phyloP scores from a whole-genome alignment of 139 green algal species.

The Chlorella sp. region DNA sequence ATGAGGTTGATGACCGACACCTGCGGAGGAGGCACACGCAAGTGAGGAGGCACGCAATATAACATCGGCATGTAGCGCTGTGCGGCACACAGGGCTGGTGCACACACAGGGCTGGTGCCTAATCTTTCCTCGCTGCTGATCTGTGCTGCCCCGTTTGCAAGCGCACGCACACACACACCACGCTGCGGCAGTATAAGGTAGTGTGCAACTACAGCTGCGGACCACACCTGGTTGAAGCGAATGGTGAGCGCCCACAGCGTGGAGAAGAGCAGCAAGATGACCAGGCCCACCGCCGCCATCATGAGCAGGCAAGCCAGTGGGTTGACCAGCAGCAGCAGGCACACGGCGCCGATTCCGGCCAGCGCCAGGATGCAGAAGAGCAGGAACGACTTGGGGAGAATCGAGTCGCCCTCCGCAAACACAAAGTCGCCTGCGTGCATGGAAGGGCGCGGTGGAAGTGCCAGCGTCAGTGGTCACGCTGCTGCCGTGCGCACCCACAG shows the following conservation, averaged over 20 bases:
- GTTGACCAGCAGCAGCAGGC: conserved; percentile 15
- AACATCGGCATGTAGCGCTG: too few relatives aligned
- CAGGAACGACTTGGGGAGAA: conserved; percentile 2
- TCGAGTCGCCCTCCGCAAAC: conserved; percentile 6
- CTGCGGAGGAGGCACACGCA: too few relatives aligned
- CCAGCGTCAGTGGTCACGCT: not conserved
- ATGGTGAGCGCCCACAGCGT: conserved; percentile 15
- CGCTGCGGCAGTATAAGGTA: too few relatives aligned
- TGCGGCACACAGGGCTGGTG: too few relatives aligned
- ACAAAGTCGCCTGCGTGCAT: conserved; percentile 1
- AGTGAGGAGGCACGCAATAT: too few relatives aligned
- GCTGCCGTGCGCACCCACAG: not conserved
- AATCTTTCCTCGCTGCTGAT: too few relatives aligned
- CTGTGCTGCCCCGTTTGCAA: too few relatives aligned
- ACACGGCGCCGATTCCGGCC: not conserved
- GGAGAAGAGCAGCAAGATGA: conserved; percentile 17
- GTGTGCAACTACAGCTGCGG: too few relatives aligned
- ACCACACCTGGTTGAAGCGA: conserved; percentile 29
- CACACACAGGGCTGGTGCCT: too few relatives aligned
- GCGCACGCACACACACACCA: too few relatives aligned
- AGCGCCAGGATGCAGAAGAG: conserved; percentile 15
- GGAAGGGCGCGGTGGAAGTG: not conserved
- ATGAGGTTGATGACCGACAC: conserved; percentile 31
- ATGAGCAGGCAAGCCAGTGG: conserved; percentile 7
- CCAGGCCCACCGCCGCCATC: conserved; percentile 10